A percentile compares a stretch with the other conserved stretches of the same genome.
Conservation (phyloP, 2,329 filamentous ascomycete genomes). For the Trichoderma guizhouense region DNA sequence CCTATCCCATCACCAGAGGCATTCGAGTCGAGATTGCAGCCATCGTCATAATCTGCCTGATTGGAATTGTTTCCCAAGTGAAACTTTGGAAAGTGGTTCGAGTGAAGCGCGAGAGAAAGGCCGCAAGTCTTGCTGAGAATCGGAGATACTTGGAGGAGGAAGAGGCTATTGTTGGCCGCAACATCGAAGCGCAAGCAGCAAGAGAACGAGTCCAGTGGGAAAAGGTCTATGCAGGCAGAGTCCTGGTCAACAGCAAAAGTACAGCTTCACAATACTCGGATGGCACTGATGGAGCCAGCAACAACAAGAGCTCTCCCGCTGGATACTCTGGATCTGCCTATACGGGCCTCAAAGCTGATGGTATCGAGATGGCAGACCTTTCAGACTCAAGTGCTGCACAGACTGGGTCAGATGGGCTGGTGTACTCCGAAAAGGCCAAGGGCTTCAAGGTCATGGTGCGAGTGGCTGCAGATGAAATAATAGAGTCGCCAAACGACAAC, state of each 20-base stretch:
- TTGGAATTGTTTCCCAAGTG: constrained; percentile 79
- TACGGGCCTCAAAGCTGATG: constrained; percentile 38
- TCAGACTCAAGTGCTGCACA: constrained; percentile 31
- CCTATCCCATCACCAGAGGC: constrained; percentile 81
- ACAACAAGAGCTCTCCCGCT: constrained; percentile 37
- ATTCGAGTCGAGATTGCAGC: constrained; percentile 82
- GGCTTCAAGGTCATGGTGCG: constrained; percentile 50
- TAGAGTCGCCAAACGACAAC: constrained; percentile 18
- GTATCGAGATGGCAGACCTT: constrained; percentile 57
- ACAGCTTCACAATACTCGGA: constrained; percentile 48
- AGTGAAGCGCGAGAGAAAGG: constrained; percentile 54
- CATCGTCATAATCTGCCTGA: constrained; percentile 68
- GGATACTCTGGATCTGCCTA: constrained; percentile 37
- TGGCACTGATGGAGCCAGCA: constrained; percentile 46
- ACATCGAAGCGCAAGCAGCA: constrained; percentile 59
- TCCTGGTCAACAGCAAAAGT: constrained; percentile 33
- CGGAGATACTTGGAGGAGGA: constrained; percentile 56
- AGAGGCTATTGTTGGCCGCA: constrained; percentile 67
- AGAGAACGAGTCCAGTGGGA: constrained; percentile 72
- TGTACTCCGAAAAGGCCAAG: constrained; percentile 40
- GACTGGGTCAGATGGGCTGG: constrained; percentile 37
- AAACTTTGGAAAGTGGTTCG: constrained; percentile 81
- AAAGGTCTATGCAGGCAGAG: constrained; percentile 65
- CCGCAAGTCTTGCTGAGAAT: constrained; percentile 47
- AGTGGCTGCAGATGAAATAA: constrained; percentile 49